Evolutionary conservation across 2,329 filamentous ascomycete species (phyloP).

Genomic region (Phoma herbarum): DNA sequence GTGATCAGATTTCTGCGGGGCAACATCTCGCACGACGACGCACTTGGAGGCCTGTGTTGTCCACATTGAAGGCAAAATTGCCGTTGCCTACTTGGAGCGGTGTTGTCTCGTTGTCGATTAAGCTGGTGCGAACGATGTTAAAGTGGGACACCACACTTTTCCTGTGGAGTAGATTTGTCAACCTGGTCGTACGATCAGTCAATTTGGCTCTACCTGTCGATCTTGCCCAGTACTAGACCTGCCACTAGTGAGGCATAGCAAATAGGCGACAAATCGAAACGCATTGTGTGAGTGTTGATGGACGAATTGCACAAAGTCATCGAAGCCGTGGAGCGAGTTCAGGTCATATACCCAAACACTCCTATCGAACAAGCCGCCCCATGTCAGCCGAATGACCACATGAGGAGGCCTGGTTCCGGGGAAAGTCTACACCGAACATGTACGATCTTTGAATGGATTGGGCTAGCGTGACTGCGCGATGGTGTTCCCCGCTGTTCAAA

Average conservation of each 20-base stretch:
- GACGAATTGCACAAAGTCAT: neutral
- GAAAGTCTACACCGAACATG: slow-evolving; percentile 29
- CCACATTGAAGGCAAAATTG: slow-evolving; percentile 57
- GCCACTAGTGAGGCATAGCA: neutral
- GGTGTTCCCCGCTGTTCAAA: slow-evolving; percentile 5
- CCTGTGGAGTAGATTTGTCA: neutral
- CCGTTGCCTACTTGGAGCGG: slow-evolving; percentile 61
- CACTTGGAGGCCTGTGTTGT: slow-evolving; percentile 57
- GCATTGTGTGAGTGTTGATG: neutral
- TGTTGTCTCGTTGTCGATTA: slow-evolving; percentile 54
- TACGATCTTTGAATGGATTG: neutral
- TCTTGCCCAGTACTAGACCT: slow-evolving; percentile 10
- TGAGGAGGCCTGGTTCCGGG: slow-evolving; percentile 17
- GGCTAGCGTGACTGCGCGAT: slow-evolving; percentile 1
- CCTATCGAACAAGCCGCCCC: no score
- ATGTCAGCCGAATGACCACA: neutral
- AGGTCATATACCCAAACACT: neutral
- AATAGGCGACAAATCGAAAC: neutral
- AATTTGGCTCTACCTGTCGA: slow-evolving; percentile 25
- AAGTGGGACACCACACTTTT: slow-evolving; percentile 31
- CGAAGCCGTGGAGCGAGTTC: neutral
- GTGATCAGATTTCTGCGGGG: neutral
- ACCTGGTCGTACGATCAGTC: neutral
- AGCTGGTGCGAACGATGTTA: slow-evolving; percentile 29
- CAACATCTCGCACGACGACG: neutral